Conservation (phyloP, 805 yeast genomes). For the Wickerhamiella kurtzmanii region DNA sequence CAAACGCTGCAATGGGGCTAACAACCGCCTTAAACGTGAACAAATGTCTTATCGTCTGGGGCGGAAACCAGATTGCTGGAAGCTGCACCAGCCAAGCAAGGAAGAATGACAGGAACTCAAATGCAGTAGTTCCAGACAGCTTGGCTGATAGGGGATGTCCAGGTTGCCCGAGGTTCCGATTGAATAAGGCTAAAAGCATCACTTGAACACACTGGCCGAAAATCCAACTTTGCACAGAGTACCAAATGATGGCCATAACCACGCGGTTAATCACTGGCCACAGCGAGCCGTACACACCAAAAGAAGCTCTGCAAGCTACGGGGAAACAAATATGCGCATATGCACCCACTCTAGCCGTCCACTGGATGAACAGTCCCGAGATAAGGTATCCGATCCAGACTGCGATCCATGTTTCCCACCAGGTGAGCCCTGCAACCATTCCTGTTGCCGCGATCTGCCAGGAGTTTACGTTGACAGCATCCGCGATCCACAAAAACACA, state of each 20-base stretch:
- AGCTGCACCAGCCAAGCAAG: conserved; percentile 68
- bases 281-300: conserved; percentile 73
- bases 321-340: conserved; percentile 77
- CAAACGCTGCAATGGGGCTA: conserved; percentile 73
- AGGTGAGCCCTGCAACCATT: conserved; percentile 56
- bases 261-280: conserved; percentile 87
- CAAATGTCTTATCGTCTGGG: conserved; percentile 69
- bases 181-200: conserved; percentile 61
- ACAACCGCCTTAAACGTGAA: conserved; percentile 69
- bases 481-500: conserved; percentile 76
- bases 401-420: conserved; percentile 89
- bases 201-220: conserved; percentile 73
- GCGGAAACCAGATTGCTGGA: conserved; percentile 71
- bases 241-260: conserved; percentile 80
- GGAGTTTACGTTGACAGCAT: conserved; percentile 77
- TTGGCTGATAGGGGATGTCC: conserved; percentile 15
- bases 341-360: conserved; percentile 65
- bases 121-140: conserved; percentile 49
- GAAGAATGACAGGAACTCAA: conserved; percentile 61
- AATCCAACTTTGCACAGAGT: conserved; percentile 71
- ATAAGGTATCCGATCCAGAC: conserved; percentile 78
- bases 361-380: conserved; percentile 53
- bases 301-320: conserved; percentile 63
- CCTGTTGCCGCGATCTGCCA: conserved; percentile 90
- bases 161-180: conserved; percentile 27